Evolutionary conservation across 73 alveolate species (phyloP), one percentile per base, ranked within the genome.

Genomic region (Paramecium sexaurelia): DNA sequence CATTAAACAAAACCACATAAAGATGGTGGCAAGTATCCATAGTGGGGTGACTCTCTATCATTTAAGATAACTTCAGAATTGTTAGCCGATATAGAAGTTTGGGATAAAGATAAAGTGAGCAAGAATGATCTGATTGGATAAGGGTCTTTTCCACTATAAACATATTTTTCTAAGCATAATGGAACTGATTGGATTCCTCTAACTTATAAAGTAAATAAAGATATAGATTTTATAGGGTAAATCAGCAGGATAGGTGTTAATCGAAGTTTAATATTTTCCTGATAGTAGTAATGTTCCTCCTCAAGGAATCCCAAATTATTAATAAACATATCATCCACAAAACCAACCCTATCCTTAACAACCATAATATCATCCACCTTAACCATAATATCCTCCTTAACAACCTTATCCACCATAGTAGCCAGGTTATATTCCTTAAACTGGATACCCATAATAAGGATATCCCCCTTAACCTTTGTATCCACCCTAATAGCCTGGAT

Each of bases 21-120:
- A 22, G 90, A 67, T 85, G 92, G 67, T 11, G 92, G 92, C 6
- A 78, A 78, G 13, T 78, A 78, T 15, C 92, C 92, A 33, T 47
- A 56, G 1, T 85, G 92, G 92, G 19, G 29, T 35, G 92, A 85
- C 32, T 5, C 84, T 22, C 85, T 85, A 11, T 36, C 61, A 47
- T 85, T 85, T 24, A 20, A 26, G 1, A 85, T 68, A 85, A 22
- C 84, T 20, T 10, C 26, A 33, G 92, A 85, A 55, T 11, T 24
- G 22, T 19, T 67, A 7, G 39, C 56, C 24, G 84, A 55, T n/a
- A 20, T 85, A 10, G 92, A 55, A 22, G 67, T 85, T 8, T 85
- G 92, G 92, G 92, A 85, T 85, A 57, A 55, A 35, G 92, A 85
- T 55, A 33, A 36, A 9, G 85, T 57, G 3, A 57, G 87, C 61